Evolutionary conservation across 2,329 filamentous ascomycete genomes (phyloP), one percentile per base, ranked within the genome.

Genomic region (Penicillium sp.): DNA sequence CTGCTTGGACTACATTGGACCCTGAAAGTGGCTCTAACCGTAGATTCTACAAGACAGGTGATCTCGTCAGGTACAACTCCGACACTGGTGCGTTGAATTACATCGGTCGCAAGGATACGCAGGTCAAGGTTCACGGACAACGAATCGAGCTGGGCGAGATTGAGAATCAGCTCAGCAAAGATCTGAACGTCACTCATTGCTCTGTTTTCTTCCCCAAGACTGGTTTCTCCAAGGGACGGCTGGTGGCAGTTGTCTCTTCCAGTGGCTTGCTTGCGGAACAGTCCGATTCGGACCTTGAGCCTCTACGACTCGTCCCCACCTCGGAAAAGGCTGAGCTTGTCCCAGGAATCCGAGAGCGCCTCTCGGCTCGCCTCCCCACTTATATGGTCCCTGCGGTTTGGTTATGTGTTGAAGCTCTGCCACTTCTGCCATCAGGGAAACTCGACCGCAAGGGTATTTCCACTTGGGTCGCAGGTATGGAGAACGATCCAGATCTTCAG

Each of bases 101-200:
- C 59, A 58, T 87, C 40, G 86, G 86, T 17, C 80, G 88, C 49
- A 87, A 86, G 63, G 87, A 89, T 65, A 82, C 82, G n/a, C 86
- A 87, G 69, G 82, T 88, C 54, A 90, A 90, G 72, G 74, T 89
- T 29, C 79, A 81, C 12, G 89, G 89, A 27, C 87, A 84, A 62
- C 77, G 87, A 54, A 82, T 88, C 51, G 89, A 87, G 72, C 77
- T 86, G 50, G 80, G 76, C 12, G 81, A 80, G 67, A 81, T 80
- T 53, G 82, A 78, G 67, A 75, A 74, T 60, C 76, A 71, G 35
- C 60, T 76, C 13, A 68, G 58, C 29, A 64, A 63, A 17, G 68
- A 75, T 47, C 31, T 59, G 1, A 58, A 64, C 13, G 64, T 76
- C 21, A 73, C 71, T 45, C 73, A 77, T 56, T 73, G 71, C 29